These are phyloP conservation scores for Leccinum subgranulosum DNA, from an alignment of 768 basidiomycete species.

Conservation along the genomic window DNA sequence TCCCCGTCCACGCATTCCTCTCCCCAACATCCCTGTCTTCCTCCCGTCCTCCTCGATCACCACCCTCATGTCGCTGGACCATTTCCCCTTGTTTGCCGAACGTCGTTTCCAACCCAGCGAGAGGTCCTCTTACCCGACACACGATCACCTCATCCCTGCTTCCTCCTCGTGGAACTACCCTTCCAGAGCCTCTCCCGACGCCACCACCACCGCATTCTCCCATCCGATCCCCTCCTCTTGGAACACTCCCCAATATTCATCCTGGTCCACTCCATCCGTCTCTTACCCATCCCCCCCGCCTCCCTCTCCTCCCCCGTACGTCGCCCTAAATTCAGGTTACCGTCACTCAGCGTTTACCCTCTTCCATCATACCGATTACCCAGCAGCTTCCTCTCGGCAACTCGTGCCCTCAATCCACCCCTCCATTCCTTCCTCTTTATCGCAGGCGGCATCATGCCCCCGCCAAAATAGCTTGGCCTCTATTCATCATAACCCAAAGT, in stretches of 20 bases:
- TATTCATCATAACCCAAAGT: conserved; percentile 14
- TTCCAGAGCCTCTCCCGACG: conserved; percentile 22
- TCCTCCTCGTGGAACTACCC: conserved; percentile 26
- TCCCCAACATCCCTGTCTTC: conserved; percentile 4
- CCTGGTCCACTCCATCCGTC: conserved; percentile 15
- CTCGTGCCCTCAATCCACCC: conserved; percentile 14
- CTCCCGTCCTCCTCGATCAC: conserved; percentile 10
- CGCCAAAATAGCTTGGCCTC: conserved; percentile 23
- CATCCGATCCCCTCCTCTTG: conserved; percentile 19
- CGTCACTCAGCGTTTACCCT: conserved; percentile 23
- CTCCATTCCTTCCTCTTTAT: conserved; percentile 18
- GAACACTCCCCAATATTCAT: conserved; percentile 16
- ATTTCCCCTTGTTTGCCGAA: conserved; percentile 30
- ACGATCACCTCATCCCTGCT: conserved; percentile 22
- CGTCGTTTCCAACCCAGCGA: conserved; percentile 31
- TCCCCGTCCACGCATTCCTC: conserved; percentile 7
- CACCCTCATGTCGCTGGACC: conserved; percentile 32
- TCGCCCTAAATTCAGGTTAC: conserved; percentile 17
- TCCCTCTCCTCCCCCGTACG: conserved; percentile 21
- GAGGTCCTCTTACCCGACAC: conserved; percentile 19
- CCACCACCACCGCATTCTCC: conserved; percentile 7
- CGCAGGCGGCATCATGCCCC: conserved; percentile 9
- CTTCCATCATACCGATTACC: conserved; percentile 23
- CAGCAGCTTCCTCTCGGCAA: conserved; percentile 16
- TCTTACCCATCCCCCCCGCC: conserved; percentile 23